Evolutionary conservation across 2,329 filamentous ascomycete genomes (phyloP), one percentile per base, ranked within the genome.

Genomic region (Fusarium compactum): DNA sequence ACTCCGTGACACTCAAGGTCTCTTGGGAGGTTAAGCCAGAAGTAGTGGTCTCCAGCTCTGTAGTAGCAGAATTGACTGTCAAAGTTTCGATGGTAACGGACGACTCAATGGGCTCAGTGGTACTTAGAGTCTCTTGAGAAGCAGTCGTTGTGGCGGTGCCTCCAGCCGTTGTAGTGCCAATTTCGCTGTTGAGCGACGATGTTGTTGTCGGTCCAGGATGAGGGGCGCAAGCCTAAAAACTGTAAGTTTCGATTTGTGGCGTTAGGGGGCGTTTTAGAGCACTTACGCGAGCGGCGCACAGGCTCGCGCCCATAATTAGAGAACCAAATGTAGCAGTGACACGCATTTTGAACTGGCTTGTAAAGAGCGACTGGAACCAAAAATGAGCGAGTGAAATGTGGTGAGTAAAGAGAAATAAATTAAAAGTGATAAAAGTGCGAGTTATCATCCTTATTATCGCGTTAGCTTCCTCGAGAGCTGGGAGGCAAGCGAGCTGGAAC

Each of bases 211-310:
- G 16, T 2, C 52, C 43, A 14, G 58, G 34, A 47, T 58, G n/a
- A 6, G 58, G 58, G 7, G 20, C 58, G n/a, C 44, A 61, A 29
- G 58, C 58, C 58, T 61, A 18, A n/a, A 34, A 29, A 11, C 22
- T 8, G 18, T 61, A 10, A 58, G 43, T 12, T 41, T 32, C 52
- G 15, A 16, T 0, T 20, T 22, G 14, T 3, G 18, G 25, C 22
- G 20, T 15, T 32, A 2, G 1, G 14, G 6, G 6, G 15, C 9
- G 43, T 45, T 45, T 2, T 25, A 22, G 8, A 34, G 24, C 3
- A 61, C 58, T 34, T 29, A 48, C 58, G 12, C 58, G 52, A 44
- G 52, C 58, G 34, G 58, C 58, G 20, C 52, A 57, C 14, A 61
- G 58, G 5, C 52, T 8, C 1, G 29, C 34, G 22, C 58, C 18